Conservation (phyloP, 163 green algal species). For the Volvox carteri region DNA sequence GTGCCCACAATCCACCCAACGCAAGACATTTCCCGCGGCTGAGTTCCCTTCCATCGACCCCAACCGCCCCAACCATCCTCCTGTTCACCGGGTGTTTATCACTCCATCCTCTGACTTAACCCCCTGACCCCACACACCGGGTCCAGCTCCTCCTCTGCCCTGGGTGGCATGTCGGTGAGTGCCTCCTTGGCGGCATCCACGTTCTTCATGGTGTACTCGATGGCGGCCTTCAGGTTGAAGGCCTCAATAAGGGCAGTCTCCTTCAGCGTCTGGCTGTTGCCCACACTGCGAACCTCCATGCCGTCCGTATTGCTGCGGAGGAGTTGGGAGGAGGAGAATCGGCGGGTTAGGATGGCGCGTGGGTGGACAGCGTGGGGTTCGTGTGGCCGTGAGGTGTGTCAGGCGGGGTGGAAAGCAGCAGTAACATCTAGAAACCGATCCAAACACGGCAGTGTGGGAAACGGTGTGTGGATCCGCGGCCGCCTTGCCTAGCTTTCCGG, state of each 20-base stretch:
- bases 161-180: conserved; percentile 87
- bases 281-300: conserved; percentile 85
- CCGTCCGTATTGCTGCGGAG: conserved; percentile 74
- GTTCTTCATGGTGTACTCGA: conserved; percentile 89
- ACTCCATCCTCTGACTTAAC: not conserved
- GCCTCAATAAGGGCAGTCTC: conserved; percentile 89
- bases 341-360: not conserved
- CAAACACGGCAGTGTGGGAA: not conserved
- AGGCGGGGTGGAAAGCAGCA: no score
- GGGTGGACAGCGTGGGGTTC: not conserved
- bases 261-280: conserved; percentile 88
- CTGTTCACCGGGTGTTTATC: no score
- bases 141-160: conserved; percentile 88
- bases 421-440: no score
- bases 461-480: not conserved
- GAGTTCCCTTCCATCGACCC: no score
- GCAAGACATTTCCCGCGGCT: no score
- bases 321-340: not conserved
- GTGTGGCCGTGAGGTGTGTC: no score
- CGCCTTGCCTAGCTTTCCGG: no score
- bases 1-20: no score
- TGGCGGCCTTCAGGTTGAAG: conserved; percentile 91
- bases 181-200: conserved; percentile 77
- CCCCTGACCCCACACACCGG: conserved; percentile 65
- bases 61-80: not conserved